These are phyloP conservation scores for Malus hybrid DNA, from an alignment of 331 rosid species.

Conservation along the genomic window DNA sequence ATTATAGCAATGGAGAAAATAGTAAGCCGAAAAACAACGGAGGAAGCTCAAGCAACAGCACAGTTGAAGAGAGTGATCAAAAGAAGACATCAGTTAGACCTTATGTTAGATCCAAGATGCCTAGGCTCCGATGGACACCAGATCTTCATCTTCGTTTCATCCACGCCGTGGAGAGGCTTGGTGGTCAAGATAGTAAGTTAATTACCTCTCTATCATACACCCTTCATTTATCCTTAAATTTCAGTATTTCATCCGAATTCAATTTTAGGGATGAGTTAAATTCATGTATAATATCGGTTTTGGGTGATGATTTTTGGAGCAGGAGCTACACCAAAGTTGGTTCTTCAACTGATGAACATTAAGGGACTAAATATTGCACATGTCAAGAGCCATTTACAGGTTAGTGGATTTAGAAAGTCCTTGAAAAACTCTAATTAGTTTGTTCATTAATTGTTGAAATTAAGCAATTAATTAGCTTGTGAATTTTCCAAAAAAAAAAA, in stretches of 20 bases:
- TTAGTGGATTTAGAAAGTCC: neutral
- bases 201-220: neutral
- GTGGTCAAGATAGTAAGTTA: conserved; percentile 87
- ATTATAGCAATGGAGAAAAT: conserved; percentile 23
- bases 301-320: conserved; percentile 15
- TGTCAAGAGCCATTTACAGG: conserved; percentile 99
- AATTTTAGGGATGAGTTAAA: neutral
- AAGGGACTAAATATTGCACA: conserved; percentile 88
- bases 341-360: conserved; percentile 92
- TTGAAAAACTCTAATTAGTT: neutral
- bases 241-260: neutral
- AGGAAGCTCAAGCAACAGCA: conserved; percentile 88
- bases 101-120: conserved; percentile 86
- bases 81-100: conserved; percentile 59
- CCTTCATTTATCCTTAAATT: neutral
- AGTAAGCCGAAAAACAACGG: conserved; percentile 27
- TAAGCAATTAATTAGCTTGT: neutral
- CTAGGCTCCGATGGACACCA: conserved; percentile 87
- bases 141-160: conserved; percentile 88
- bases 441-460: neutral
- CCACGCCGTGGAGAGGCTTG: conserved; percentile 89
- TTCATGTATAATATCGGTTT: neutral
- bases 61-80: conserved; percentile 62
- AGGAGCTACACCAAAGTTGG: conserved; percentile 98
- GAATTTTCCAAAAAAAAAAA: neutral